A percentile compares a stretch with the other conserved stretches of the same genome.
Conservation (phyloP, 2,329 filamentous ascomycete genomes). For the Periconia digitata region DNA sequence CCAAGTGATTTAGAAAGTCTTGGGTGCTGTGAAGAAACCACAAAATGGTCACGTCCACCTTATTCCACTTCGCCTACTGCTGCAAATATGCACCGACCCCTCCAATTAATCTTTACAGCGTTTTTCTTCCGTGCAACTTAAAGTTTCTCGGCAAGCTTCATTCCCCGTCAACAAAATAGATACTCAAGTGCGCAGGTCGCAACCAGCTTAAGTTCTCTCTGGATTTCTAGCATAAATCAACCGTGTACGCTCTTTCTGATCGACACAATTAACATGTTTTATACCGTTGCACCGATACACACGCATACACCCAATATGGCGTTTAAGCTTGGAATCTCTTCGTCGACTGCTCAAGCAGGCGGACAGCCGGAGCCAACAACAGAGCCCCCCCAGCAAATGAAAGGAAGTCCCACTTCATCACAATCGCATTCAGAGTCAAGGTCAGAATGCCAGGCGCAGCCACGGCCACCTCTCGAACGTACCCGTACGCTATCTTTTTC, state of each 20-base stretch:
- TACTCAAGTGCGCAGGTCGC: not conserved
- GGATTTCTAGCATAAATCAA: not conserved
- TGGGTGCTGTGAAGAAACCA: not conserved
- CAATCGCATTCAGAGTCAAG: not conserved
- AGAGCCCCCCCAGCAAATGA: not conserved
- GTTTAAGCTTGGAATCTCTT: not conserved
- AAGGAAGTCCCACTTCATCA: not conserved
- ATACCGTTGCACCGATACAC: not conserved
- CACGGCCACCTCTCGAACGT: not conserved
- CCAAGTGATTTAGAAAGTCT: not conserved
- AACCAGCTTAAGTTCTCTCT: not conserved
- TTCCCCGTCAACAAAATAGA: not conserved
- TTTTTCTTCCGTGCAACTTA: not conserved
- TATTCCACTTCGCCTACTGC: not conserved
- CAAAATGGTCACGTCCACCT: not conserved
- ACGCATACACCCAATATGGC: not conserved
- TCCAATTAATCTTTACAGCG: not conserved
- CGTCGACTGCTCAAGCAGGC: not conserved
- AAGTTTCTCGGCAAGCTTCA: not conserved
- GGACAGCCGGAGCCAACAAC: not conserved
- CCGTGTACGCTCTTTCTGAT: not conserved
- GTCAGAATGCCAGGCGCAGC: not conserved
- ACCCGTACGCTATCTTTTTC: not conserved
- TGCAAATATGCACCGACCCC: not conserved
- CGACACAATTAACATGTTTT: not conserved